phyloP scores from a whole-genome alignment of 208 protist species.

The Acanthamoeba triangularis region DNA sequence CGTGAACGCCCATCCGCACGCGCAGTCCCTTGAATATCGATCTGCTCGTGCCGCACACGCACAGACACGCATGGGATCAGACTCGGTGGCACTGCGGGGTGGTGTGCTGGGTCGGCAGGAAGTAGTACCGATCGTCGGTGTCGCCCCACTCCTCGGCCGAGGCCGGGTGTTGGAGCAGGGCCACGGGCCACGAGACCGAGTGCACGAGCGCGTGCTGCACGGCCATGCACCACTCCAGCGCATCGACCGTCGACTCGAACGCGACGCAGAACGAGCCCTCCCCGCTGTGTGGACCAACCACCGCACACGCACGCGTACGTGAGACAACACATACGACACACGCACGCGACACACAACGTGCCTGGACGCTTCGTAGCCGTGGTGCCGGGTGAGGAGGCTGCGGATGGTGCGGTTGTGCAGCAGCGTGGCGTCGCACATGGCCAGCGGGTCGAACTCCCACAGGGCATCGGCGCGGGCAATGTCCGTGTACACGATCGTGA shows the following conservation, averaged over 20 bases:
- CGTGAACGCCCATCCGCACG: constrained; percentile 22
- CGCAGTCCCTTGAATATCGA: neutral
- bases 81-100: too few relatives aligned
- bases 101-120: too few relatives aligned
- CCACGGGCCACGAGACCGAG: neutral
- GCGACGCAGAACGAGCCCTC: constrained; percentile 54
- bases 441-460: neutral
- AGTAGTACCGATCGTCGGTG: neutral
- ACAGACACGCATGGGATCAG: too few relatives aligned
- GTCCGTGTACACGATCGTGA: neutral
- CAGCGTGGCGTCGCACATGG: neutral
- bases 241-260: neutral
- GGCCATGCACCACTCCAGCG: neutral
- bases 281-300: neutral
- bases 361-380: neutral
- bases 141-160: constrained; percentile 25
- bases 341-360: too few relatives aligned
- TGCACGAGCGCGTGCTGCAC: constrained; percentile 16
- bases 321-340: too few relatives aligned
- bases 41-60: too few relatives aligned
- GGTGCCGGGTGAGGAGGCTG: neutral
- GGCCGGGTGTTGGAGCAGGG: constrained; percentile 1
- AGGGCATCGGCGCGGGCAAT: neutral
- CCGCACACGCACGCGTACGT: too few relatives aligned
- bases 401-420: neutral